Evolutionary conservation across 2,329 filamentous ascomycete genomes (phyloP).

Genomic region (Nemania sp.): DNA sequence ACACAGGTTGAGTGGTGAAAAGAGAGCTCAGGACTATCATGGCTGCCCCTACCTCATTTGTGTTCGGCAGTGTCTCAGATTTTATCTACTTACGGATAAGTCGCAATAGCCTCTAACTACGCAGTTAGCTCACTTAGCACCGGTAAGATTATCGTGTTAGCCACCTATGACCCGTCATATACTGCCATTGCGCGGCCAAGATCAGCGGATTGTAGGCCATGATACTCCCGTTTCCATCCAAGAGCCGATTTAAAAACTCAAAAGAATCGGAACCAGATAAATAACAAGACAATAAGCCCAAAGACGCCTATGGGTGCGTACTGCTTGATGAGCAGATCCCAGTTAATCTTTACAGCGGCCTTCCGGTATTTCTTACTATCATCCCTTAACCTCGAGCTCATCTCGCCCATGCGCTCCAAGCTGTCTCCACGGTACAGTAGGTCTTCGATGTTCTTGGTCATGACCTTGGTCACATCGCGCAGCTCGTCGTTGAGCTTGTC

Average conservation of each 20-base stretch:
- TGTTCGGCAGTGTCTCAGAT: constrained; percentile 1
- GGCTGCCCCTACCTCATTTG: background rate
- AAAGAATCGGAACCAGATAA: constrained; percentile 95
- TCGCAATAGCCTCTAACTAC: background rate
- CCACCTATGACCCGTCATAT: background rate
- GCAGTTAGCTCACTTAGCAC: background rate
- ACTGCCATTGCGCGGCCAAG: background rate
- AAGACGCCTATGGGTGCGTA: constrained; percentile 91
- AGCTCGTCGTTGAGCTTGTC: constrained; percentile 97
- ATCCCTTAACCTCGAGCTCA: constrained; percentile 86
- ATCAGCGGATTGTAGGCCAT: background rate
- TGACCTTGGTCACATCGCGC: constrained; percentile 97
- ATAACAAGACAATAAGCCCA: constrained; percentile 83
- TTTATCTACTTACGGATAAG: constrained; percentile 5
- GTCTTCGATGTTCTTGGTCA: constrained; percentile 99
- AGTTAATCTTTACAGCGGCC: constrained; percentile 95
- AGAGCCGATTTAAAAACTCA: constrained; percentile 53
- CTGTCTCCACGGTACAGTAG: constrained; percentile 94
- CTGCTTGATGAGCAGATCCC: constrained; percentile 96
- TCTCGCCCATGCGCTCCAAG: constrained; percentile 96
- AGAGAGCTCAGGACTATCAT: background rate
- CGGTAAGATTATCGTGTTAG: constrained; percentile 12
- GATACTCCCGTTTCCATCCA: background rate
- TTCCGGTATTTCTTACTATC: constrained; percentile 94
- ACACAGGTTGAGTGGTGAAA: background rate